Base-by-base conservation (phyloP, 1,284 basidiomycete species). In the Marasmius oreades region DNA sequence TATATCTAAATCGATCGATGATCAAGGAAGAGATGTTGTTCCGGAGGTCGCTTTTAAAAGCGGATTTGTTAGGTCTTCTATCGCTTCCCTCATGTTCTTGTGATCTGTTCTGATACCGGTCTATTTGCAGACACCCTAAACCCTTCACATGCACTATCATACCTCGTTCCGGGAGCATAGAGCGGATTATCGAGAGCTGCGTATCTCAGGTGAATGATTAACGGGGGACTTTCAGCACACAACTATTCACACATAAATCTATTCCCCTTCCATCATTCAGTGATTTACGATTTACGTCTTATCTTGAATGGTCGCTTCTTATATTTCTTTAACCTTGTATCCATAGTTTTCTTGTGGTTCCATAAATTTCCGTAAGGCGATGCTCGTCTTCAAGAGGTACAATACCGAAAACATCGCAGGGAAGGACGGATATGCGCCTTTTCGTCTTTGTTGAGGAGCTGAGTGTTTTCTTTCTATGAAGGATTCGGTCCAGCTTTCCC, bases 1-100 rank as follows among this genome's bases (percentile, higher is more conserved):
- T 20, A 59, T 59, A 11, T 26, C 46, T 20, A 59, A 53, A 39
- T 37, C 58, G 1, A 56, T 56, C 37, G 55, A 59, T 42, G 43
- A 46, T 5, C n/a, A 5, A 6, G 58, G 58, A 4, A 50, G 53
- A 20, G 58, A 59, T 31, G 51, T 59, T 6, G 53, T 26, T n/a
- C 58, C 58, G 20, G 51, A 56, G 18, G 47, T 43, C 4, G 46
- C 34, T 8, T 53, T 59, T 42, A 16, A 33, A 5, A 24, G 34
- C 51, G 58, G 55, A 20, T 59, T 59, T 34, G 47, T 59, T 42
- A 51, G 46, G 58, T 56, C 5, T 37, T n/a, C 2, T 37, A 12
- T n/a, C 16, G 28, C 28, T 11, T 20, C n/a, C 10, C 24, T 16
- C 28, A 31, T 16, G n/a, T 12, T 33, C 10, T 31, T 31, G 26